A percentile compares a stretch with the other conserved stretches of the same genome.
These are phyloP conservation scores for Clathrus columnatus DNA, from an alignment of 768 basidiomycete genomes.

Conservation along the genomic window DNA sequence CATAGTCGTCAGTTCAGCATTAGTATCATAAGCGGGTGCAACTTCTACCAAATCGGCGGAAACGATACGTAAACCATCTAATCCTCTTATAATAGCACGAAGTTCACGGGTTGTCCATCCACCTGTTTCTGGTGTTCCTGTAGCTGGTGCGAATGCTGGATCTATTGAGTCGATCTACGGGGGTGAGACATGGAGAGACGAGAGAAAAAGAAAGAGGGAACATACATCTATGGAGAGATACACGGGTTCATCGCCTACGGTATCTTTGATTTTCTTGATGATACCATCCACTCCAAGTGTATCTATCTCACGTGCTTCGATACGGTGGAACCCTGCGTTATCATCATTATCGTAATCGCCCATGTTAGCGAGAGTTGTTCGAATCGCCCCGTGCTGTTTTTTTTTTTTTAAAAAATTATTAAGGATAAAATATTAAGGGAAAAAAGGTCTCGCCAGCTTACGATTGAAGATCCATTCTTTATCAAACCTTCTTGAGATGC, in stretches of 20 bases:
- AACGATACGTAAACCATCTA: slow-evolving; percentile 68
- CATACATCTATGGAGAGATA: slow-evolving; percentile 73
- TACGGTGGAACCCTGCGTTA: slow-evolving; percentile 68
- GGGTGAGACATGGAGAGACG: neutral
- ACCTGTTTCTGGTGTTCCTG: slow-evolving; percentile 79
- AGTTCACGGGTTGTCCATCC: slow-evolving; percentile 75
- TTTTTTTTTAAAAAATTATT: neutral
- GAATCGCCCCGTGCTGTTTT: slow-evolving; percentile 72
- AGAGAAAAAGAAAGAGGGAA: slow-evolving; percentile 1
- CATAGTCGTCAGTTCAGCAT: slow-evolving; percentile 55
- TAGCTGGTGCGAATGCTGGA: slow-evolving; percentile 75
- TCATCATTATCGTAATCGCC: slow-evolving; percentile 75
- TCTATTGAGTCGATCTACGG: slow-evolving; percentile 68
- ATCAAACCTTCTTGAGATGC: slow-evolving; percentile 78
- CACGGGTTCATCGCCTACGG: slow-evolving; percentile 65
- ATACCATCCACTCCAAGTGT: slow-evolving; percentile 69
- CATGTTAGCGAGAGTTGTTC: slow-evolving; percentile 71
- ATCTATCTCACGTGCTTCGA: slow-evolving; percentile 81
- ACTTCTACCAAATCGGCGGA: slow-evolving; percentile 83
- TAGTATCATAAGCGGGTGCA: slow-evolving; percentile 70
- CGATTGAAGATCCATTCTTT: slow-evolving; percentile 69
- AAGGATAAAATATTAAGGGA: neutral
- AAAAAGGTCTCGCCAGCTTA: slow-evolving; percentile 42
- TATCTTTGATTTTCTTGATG: slow-evolving; percentile 68
- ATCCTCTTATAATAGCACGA: slow-evolving; percentile 63